phyloP scores from a whole-genome alignment of 2,329 filamentous ascomycete species.

The Hysterium pulicare region DNA sequence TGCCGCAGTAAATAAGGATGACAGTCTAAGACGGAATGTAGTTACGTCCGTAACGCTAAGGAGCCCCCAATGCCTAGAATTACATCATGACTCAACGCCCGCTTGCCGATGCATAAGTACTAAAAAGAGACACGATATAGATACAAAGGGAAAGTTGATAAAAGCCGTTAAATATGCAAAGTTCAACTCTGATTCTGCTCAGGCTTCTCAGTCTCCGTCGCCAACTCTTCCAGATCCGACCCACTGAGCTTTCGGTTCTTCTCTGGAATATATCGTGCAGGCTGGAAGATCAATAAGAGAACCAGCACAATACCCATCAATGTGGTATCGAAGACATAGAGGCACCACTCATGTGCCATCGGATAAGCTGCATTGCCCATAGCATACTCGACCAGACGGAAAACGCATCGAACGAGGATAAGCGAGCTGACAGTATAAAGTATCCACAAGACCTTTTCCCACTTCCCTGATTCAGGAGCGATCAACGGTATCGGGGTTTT shows the following conservation, averaged over 20 bases:
- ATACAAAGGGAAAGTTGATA: too few relatives aligned
- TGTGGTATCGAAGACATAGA: constrained; percentile 49
- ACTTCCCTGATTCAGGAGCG: constrained; percentile 4
- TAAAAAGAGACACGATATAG: too few relatives aligned
- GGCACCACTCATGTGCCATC: constrained; percentile 43
- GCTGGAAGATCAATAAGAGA: constrained; percentile 31
- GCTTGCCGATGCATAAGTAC: too few relatives aligned
- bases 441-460: constrained; percentile 29
- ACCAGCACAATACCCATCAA: constrained; percentile 45
- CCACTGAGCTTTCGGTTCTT: constrained; percentile 5
- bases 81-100: too few relatives aligned
- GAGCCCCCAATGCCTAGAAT: too few relatives aligned
- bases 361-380: constrained; percentile 47
- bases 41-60: too few relatives aligned
- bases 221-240: constrained; percentile 8
- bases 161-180: too few relatives aligned
- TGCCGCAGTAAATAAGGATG: too few relatives aligned
- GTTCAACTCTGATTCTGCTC: too few relatives aligned
- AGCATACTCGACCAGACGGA: constrained; percentile 51
- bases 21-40: too few relatives aligned
- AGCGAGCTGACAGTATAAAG: constrained; percentile 48
- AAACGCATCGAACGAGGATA: constrained; percentile 50
- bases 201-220: too few relatives aligned
- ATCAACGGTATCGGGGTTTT: not conserved
- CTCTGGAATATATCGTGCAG: constrained; percentile 16